Evolutionary conservation across 2,329 filamentous ascomycete species (phyloP).

Genomic region (Talaromyces funiculosus): DNA sequence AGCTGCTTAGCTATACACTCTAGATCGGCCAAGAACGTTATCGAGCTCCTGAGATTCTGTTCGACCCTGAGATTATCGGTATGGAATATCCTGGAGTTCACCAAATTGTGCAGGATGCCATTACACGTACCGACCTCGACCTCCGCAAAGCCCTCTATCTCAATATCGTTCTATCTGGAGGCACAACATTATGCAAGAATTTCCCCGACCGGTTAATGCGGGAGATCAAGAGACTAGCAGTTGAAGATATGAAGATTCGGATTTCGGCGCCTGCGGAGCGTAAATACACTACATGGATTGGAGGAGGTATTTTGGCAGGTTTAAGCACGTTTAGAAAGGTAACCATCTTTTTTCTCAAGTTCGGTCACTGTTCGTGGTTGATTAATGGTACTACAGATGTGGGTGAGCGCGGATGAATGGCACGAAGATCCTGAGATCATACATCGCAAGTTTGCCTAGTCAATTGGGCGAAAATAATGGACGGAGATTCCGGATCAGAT

Average conservation of each 20-base stretch:
- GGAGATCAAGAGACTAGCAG: constrained; percentile 86
- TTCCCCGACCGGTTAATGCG: constrained; percentile 89
- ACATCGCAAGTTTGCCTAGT: constrained; percentile 86
- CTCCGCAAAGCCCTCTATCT: constrained; percentile 88
- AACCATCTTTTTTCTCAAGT: constrained; percentile 24
- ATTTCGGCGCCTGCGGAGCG: constrained; percentile 96
- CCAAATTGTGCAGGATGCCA: constrained; percentile 95
- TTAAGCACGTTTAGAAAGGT: constrained; percentile 98
- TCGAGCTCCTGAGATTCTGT: constrained; percentile 92
- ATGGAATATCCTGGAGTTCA: constrained; percentile 95
- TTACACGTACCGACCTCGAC: constrained; percentile 91
- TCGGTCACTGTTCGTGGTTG: neutral
- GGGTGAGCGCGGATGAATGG: constrained; percentile 99
- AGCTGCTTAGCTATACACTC: constrained; percentile 12
- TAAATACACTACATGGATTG: constrained; percentile 99
- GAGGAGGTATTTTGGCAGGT: constrained; percentile 91
- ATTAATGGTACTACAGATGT: constrained; percentile 63
- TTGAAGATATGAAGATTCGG: constrained; percentile 99
- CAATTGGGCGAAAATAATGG: neutral
- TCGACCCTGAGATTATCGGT: constrained; percentile 94
- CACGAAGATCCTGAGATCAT: constrained; percentile 99
- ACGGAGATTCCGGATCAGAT: neutral
- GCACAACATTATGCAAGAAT: constrained; percentile 91
- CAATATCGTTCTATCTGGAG: constrained; percentile 95
- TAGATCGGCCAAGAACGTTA: constrained; percentile 91